Percentiles rank a stretch among this genome's conserved stretches.
Evolutionary conservation across 1,284 basidiomycete species (phyloP).

Genomic region (Boletellus sp.): DNA sequence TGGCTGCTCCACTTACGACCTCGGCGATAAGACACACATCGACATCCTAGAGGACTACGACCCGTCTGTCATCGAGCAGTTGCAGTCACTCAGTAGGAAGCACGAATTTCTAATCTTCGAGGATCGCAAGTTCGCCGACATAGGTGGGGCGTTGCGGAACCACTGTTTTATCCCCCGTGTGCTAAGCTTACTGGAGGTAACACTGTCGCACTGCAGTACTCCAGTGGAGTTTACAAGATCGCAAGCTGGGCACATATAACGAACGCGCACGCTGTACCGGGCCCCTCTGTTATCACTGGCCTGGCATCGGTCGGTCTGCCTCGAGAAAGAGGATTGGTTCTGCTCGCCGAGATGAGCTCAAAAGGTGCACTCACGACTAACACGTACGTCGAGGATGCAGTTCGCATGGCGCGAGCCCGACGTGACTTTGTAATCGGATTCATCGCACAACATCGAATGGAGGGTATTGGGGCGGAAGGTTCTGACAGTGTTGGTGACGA

Average conservation of each 20-base stretch:
- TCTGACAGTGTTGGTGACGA: constrained; percentile 40
- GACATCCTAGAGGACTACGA: constrained; percentile 96
- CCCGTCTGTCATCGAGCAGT: constrained; percentile 62
- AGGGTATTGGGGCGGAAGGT: constrained; percentile 49
- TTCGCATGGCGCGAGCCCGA: constrained; percentile 80
- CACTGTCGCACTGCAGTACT: constrained; percentile 94
- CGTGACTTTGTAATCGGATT: constrained; percentile 93
- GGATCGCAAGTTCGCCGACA: constrained; percentile 99
- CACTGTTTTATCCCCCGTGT: neutral
- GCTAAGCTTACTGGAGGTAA: constrained; percentile 60
- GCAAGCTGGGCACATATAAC: constrained; percentile 96
- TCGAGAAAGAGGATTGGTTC: constrained; percentile 75
- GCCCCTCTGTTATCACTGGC: constrained; percentile 89
- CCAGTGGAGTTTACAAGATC: constrained; percentile 90
- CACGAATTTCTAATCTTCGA: constrained; percentile 98
- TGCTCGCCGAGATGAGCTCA: constrained; percentile 97
- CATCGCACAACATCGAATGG: constrained; percentile 86
- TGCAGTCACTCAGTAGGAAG: constrained; percentile 71
- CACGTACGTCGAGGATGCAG: constrained; percentile 81
- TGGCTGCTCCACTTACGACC: constrained; percentile 24
- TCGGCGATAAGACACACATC: constrained; percentile 80
- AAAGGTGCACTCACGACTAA: constrained; percentile 84
- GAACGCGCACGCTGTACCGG: constrained; percentile 94
- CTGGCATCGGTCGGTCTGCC: constrained; percentile 84
- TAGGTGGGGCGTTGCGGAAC: constrained; percentile 54